Evolutionary conservation across 2,329 filamentous ascomycete genomes (phyloP).

Genomic region (Pseudocercospora macadamiae): DNA sequence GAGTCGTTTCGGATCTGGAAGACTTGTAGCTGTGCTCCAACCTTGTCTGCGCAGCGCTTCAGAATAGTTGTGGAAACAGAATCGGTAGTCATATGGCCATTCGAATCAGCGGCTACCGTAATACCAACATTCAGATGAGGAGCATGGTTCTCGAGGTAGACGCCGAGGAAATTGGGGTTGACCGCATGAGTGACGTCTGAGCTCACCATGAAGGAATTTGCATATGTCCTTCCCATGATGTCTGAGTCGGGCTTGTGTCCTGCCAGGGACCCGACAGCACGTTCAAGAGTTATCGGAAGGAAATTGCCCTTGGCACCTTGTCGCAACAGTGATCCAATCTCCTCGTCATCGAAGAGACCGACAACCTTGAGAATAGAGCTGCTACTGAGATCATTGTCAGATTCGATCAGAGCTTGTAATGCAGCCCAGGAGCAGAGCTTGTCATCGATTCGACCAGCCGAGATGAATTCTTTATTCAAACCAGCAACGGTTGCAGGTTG

Average conservation of each 20-base stretch:
- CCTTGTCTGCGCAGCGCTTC: conserved; percentile 74
- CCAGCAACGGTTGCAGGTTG: conserved; percentile 84
- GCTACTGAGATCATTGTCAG: conserved; percentile 54
- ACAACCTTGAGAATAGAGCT: conserved; percentile 81
- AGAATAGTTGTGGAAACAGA: conserved; percentile 81
- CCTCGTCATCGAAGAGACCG: conserved; percentile 95
- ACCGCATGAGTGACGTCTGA: conserved; percentile 93
- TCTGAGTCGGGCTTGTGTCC: conserved; percentile 49
- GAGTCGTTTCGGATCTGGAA: conserved; percentile 97
- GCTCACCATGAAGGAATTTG: conserved; percentile 88
- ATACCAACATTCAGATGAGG: conserved; percentile 89
- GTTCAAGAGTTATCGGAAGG: conserved; percentile 77
- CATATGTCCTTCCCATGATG: conserved; percentile 78
- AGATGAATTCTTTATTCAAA: conserved; percentile 90
- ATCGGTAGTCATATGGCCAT: conserved; percentile 96
- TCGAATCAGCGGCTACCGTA: conserved; percentile 76
- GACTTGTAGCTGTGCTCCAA: conserved; percentile 72
- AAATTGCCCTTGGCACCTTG: conserved; percentile 92
- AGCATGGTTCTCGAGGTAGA: conserved; percentile 82
- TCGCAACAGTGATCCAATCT: conserved; percentile 87
- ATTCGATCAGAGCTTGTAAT: conserved; percentile 73
- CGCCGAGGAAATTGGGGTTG: conserved; percentile 87
- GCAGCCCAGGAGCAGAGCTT: conserved; percentile 96
- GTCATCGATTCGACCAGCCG: conserved; percentile 92
- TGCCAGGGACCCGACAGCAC: conserved; percentile 72